phyloP scores from a whole-genome alignment of 306 rosid species.

The Pyrus pyrifolia region DNA sequence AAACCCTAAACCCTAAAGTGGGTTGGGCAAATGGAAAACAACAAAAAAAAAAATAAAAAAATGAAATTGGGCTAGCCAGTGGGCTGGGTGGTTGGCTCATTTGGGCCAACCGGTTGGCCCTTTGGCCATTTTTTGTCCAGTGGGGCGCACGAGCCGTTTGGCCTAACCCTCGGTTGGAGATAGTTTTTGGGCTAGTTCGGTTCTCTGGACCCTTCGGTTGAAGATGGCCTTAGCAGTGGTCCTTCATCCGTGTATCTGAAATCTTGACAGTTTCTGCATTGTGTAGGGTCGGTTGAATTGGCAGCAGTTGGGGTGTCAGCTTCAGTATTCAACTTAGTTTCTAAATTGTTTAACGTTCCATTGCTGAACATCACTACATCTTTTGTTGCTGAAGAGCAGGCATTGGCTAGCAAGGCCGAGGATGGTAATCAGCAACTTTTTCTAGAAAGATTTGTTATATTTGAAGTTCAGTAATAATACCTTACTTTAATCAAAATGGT shows the following conservation, averaged over 20 bases:
- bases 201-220: too few species aligned
- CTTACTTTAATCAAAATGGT: conserved; percentile 1
- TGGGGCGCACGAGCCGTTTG: too few species aligned
- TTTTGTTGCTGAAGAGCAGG: conserved; percentile 91
- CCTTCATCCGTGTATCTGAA: not conserved
- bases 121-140: rapidly evolving
- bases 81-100: too few species aligned
- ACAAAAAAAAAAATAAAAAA: too few species aligned
- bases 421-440: conserved; percentile 32
- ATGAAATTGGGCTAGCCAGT: too few species aligned
- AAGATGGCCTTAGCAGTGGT: not conserved
- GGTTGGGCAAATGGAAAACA: too few species aligned
- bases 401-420: conserved; percentile 28
- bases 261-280: not conserved
- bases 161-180: too few species aligned
- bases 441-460: not conserved
- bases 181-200: too few species aligned
- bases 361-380: conserved; percentile 88
- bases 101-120: too few species aligned
- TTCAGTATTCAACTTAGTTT: conserved; percentile 75
- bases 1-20: too few species aligned
- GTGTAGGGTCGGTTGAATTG: conserved; percentile 77
- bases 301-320: conserved; percentile 92
- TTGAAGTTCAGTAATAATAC: not conserved
- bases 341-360: conserved; percentile 74